Conservation (phyloP, 78 protist species). For the Dictyostelium citrinum region DNA sequence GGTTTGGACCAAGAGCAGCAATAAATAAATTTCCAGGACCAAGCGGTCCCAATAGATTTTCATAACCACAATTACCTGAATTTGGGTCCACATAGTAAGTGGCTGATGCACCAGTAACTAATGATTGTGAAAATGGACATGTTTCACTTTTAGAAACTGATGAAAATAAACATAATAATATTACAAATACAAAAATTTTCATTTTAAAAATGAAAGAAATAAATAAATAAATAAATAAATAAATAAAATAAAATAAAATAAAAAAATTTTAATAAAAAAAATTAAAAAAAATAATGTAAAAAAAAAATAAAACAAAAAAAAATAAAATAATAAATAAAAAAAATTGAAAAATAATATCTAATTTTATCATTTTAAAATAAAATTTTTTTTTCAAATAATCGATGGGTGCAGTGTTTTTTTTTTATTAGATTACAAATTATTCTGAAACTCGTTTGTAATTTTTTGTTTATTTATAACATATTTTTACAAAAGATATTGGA, state of each 20-base stretch:
- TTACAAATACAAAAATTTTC: background rate
- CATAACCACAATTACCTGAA: slow-evolving; percentile 1
- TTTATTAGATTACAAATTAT: too few relatives aligned
- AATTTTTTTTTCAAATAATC: background rate
- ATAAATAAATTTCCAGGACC: background rate
- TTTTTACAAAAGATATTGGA: too few relatives aligned
- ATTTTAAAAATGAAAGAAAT: background rate
- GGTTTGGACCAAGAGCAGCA: background rate
- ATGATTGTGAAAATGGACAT: background rate
- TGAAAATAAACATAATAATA: background rate
- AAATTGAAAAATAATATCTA: background rate
- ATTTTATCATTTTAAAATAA: background rate
- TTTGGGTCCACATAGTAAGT: background rate
- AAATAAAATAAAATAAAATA: too few relatives aligned
- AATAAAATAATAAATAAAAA: too few relatives aligned
- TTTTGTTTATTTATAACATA: too few relatives aligned
- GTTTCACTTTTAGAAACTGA: background rate
- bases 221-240: background rate
- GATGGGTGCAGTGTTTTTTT: background rate
- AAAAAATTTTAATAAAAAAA: too few relatives aligned
- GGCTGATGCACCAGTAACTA: background rate
- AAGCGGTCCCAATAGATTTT: background rate
- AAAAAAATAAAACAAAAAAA: too few relatives aligned
- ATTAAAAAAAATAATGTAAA: too few relatives aligned
- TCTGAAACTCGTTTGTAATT: too few relatives aligned